Percentiles rank a stretch among this genome's conserved stretches.
Conservation (phyloP, 768 basidiomycete species). For the Lepiota brunneoincarnata region DNA sequence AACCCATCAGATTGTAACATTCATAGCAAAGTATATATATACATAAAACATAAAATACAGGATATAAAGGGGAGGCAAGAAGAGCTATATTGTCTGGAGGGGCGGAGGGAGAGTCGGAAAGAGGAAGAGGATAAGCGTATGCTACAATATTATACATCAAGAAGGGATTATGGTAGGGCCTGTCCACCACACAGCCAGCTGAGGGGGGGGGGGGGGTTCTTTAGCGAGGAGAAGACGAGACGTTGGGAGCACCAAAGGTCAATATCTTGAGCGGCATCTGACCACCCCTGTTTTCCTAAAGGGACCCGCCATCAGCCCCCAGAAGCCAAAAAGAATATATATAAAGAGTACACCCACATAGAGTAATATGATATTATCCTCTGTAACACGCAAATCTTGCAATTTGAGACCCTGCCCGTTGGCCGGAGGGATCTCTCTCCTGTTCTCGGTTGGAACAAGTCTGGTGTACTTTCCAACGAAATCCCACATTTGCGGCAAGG, state of each 20-base stretch:
- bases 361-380: slow-evolving; percentile 59
- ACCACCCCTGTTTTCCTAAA: slow-evolving; percentile 30
- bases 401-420: slow-evolving; percentile 45
- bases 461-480: slow-evolving; percentile 36
- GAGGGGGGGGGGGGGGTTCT: not conserved
- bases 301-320: slow-evolving; percentile 1
- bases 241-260: slow-evolving; percentile 36
- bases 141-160: too few species aligned
- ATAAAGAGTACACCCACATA: slow-evolving; percentile 35
- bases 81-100: not conserved
- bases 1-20: not conserved
- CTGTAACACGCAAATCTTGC: slow-evolving; percentile 52
- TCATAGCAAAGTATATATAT: not conserved
- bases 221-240: slow-evolving; percentile 5
- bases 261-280: slow-evolving; percentile 41
- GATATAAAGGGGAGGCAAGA: not conserved
- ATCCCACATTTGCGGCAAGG: slow-evolving; percentile 35
- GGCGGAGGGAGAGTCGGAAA: not conserved
- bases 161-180: not conserved
- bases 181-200: too few species aligned
- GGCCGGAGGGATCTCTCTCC: slow-evolving; percentile 39
- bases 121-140: not conserved
- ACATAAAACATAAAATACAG: not conserved
- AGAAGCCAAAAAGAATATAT: not conserved
- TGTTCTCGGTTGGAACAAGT: slow-evolving; percentile 39